These are phyloP conservation scores for Hypoxylon sp. DNA, from an alignment of 2,329 filamentous ascomycete species.

Conservation along the genomic window DNA sequence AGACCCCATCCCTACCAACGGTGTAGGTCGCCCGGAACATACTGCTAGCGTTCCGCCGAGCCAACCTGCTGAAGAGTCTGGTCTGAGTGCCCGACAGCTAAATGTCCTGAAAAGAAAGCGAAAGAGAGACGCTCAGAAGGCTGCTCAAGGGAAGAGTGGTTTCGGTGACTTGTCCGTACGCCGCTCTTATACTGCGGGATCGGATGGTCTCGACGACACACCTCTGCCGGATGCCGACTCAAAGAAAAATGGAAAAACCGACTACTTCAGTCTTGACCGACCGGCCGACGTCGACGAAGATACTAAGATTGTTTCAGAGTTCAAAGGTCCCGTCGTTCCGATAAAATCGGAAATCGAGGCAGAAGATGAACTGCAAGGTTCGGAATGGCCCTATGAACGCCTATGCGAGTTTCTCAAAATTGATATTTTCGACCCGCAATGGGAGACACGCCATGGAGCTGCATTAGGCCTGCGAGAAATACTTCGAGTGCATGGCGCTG, in stretches of 20 bases:
- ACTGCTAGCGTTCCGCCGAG: slow-evolving; percentile 55
- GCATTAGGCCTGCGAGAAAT: slow-evolving; percentile 95
- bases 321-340: slow-evolving; percentile 85
- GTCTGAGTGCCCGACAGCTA: slow-evolving; percentile 90
- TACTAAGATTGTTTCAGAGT: slow-evolving; percentile 92
- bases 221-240: slow-evolving; percentile 66
- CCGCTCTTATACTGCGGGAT: slow-evolving; percentile 71
- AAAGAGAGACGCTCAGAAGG: slow-evolving; percentile 89
- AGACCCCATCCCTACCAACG: slow-evolving; percentile 57
- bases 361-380: slow-evolving; percentile 81
- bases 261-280: slow-evolving; percentile 93
- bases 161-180: slow-evolving; percentile 88
- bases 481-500: slow-evolving; percentile 88
- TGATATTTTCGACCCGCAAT: slow-evolving; percentile 92
- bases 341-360: slow-evolving; percentile 90
- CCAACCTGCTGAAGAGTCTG: slow-evolving; percentile 72
- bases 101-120: slow-evolving; percentile 96
- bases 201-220: slow-evolving; percentile 75
- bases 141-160: slow-evolving; percentile 86
- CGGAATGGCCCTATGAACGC: slow-evolving; percentile 94
- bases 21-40: slow-evolving; percentile 57
- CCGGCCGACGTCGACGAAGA: slow-evolving; percentile 86
- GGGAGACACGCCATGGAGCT: slow-evolving; percentile 96
- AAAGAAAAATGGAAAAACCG: slow-evolving; percentile 76
- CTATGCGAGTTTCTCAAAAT: slow-evolving; percentile 94